Evolutionary conservation across 805 yeast species (phyloP).

Genomic region (Nakazawaea anatomiae): DNA sequence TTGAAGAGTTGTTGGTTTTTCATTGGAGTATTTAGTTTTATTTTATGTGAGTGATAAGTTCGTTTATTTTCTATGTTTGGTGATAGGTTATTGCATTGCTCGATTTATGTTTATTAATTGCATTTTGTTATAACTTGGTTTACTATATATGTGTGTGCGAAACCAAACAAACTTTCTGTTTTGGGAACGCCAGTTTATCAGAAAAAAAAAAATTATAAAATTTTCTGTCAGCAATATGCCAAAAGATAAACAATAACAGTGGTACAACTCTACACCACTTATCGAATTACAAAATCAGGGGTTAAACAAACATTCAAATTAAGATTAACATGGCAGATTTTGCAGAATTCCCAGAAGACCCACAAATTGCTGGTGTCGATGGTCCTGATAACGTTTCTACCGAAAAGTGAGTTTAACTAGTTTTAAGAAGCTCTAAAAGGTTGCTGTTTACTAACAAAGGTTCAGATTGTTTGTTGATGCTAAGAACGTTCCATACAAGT

Average conservation of each 20-base stretch:
- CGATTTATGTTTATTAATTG: too few relatives aligned
- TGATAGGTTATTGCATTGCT: too few relatives aligned
- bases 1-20: neutral
- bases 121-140: too few relatives aligned
- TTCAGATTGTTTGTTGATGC: conserved; percentile 4
- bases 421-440: neutral
- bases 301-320: neutral
- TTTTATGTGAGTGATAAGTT: neutral
- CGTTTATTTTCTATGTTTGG: too few relatives aligned
- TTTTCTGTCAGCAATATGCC: neutral
- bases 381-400: neutral
- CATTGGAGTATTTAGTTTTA: neutral
- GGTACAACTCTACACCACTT: conserved; percentile 1
- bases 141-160: too few relatives aligned
- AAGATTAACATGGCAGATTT: conserved; percentile 3
- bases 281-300: too few relatives aligned
- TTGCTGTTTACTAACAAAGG: conserved; percentile 1
- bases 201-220: neutral
- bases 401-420: neutral
- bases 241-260: too few relatives aligned
- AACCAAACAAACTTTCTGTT: too few relatives aligned
- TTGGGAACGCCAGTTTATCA: neutral
- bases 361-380: neutral
- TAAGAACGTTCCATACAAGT: neutral
- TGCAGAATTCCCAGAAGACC: conserved; percentile 4